Percentiles rank a stretch among this genome's conserved stretches.
These are phyloP conservation scores for Arthrobotrys pseudoclavata DNA, from an alignment of 2,329 filamentous ascomycete genomes.

Conservation along the genomic window DNA sequence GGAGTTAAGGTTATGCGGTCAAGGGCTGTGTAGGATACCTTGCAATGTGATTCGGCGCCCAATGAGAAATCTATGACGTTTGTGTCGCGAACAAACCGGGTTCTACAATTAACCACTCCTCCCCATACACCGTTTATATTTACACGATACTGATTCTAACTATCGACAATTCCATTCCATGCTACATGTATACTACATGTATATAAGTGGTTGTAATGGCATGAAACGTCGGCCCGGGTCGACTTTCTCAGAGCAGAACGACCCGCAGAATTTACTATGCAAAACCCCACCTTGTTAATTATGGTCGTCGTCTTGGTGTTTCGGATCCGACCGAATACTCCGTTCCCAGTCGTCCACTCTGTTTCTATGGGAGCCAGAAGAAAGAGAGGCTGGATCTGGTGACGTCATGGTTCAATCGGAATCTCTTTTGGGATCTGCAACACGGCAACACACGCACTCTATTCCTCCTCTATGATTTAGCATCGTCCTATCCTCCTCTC, in stretches of 20 bases:
- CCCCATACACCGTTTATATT: no score
- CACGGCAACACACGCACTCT: not conserved
- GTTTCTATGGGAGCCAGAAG: not conserved
- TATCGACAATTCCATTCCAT: no score
- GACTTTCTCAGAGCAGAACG: not conserved
- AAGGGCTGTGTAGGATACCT: no score
- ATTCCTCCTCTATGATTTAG: not conserved
- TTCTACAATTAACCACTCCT: not conserved
- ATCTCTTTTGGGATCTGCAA: constrained; percentile 1
- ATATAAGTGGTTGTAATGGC: no score
- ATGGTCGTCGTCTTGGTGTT: constrained; percentile 12
- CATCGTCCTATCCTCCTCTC: not conserved
- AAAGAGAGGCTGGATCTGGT: constrained; percentile 3
- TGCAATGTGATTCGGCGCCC: not conserved
- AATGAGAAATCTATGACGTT: constrained; percentile 38
- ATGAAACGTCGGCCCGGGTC: constrained; percentile 10
- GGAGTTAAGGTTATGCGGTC: not conserved
- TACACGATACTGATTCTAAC: no score
- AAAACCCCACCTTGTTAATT: constrained; percentile 14
- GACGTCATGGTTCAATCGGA: not conserved
- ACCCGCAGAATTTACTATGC: no score
- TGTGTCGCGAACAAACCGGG: constrained; percentile 29
- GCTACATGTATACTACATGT: no score
- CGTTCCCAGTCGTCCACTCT: not conserved
- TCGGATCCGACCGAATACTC: constrained; percentile 19